Percentiles rank a stretch among this genome's conserved stretches.
Evolutionary conservation across 1,284 basidiomycete genomes (phyloP).

Genomic region (Fomitopsis schrenkii): DNA sequence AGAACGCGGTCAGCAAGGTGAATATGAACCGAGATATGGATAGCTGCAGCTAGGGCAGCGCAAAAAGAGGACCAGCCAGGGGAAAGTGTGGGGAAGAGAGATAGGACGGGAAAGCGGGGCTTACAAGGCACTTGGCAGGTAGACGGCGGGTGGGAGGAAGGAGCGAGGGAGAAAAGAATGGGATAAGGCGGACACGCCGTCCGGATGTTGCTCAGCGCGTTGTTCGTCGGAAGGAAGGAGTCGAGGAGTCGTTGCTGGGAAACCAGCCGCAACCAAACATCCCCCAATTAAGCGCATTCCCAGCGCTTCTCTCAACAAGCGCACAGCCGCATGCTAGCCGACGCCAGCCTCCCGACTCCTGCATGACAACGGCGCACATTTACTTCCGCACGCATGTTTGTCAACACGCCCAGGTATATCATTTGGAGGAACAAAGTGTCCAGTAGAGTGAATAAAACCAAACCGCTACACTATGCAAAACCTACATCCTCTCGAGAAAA

Average conservation of each 20-base stretch:
- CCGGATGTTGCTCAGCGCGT: neutral
- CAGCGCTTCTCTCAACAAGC: neutral
- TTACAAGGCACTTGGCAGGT: constrained; percentile 1
- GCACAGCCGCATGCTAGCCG: neutral
- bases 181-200: constrained; percentile 3
- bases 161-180: constrained; percentile 1
- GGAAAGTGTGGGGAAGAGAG: neutral
- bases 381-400: neutral
- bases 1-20: constrained; percentile 1
- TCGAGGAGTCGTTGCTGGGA: neutral
- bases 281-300: neutral
- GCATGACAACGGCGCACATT: neutral
- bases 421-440: neutral
- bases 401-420: neutral
- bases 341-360: neutral
- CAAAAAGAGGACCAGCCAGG: constrained; percentile 3
- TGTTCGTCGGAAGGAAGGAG: constrained; percentile 1
- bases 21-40: neutral
- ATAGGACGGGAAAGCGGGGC: neutral
- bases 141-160: neutral
- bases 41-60: neutral
- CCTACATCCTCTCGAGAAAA: constrained; percentile 6
- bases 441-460: neutral
- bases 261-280: constrained; percentile 3
- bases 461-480: constrained; percentile 1